Evolutionary conservation across 192 early-diverging fungal species (phyloP), one percentile per base, ranked within the genome.

Genomic region (Mortierella alpina): DNA sequence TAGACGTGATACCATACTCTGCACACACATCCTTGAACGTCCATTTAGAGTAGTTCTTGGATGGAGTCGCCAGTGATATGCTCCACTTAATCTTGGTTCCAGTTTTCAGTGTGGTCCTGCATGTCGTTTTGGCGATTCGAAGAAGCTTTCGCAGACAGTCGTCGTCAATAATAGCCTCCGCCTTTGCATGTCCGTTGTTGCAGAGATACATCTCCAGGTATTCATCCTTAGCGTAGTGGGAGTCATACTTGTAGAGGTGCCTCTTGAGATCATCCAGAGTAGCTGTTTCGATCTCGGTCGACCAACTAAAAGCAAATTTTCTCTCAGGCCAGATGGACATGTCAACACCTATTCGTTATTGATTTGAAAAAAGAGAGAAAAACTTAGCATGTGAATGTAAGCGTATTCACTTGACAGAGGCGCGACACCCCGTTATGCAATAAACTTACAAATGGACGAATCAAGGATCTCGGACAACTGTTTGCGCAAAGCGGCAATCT

Each of bases 1-100:
- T 3, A 39, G 22, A 68, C 42, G 55, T 68, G 15, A 31, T 31
- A 31, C 31, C 31, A 18, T 68, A 68, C 31, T 68, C 66, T 49
- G 11, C 8, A 49, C 17, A 15, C 3, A 68, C 66, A 58, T 68
- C 56, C 66, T 68, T 57, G 66, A 59, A 68, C 4, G 54, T 58
- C 56, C 47, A 68, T 9, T 54, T 20, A 6, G 55, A 49, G 49
- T 49, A 68, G 4, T 15, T 13, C 46, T 68, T 68, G 44, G 55
- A n/a, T 17, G 66, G 66, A 23, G 66, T 68, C 6, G n/a, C 47
- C 23, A 68, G 56, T 9, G 55, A 57, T 3, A 68, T 8, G n/a
- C 14, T 31, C 31, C 31, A 31, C 3, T 31, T 31, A 31, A 31
- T 31, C 31, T 1, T 31, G 31, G 31, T 3, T 3, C 31, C 3